Evolutionary conservation across 2,329 filamentous ascomycete genomes (phyloP), one percentile per base, ranked within the genome.

Genomic region (Arthrobotrys iridis): DNA sequence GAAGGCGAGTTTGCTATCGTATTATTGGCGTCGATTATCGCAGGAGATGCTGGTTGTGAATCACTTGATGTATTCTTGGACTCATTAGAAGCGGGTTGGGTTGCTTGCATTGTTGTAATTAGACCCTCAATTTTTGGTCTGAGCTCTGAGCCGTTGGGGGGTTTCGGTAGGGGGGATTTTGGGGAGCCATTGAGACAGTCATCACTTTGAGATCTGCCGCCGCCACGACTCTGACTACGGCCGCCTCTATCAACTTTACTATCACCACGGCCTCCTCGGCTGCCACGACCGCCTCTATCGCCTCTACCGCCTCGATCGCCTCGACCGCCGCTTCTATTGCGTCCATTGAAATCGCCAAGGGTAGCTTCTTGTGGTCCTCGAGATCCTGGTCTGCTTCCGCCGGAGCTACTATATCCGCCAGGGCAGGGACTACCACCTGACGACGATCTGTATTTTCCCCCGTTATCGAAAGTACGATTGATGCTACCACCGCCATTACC

Each of bases 401-500:
- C 71, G 28, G 71, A 67, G 48, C 58, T 63, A 26, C 22, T 68
- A 58, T 67, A 48, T 20, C 71, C 63, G 37, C 55, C 26, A 41
- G 57, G 71, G 24, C 40, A 68, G 5, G 71, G 71, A 35, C 57
- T 68, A 35, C 71, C 63, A 45, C 71, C 63, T 22, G 71, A 55
- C 13, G 68, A 75, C 8, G 62, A 67, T n/a, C 62, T 55, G 28
- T 74, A 45, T 10, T 33, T 40, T 11, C 28, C 50, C 28, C 46
- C 35, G 3, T 43, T 37, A 6, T 58, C 48, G 13, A 35, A 26
- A 22, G 26, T 41, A n/a, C 43, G 45, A 41, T 18, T 24, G 22
- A 20, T 22, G 7, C 6, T 18, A 13, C 37, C 7, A 5, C 8
- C 18, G 15, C 33, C 33, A 26, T 55, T 30, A 4, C 26, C 40